These are phyloP conservation scores for Cryptococcus sp. DNA, from an alignment of 1,284 basidiomycete genomes.

Conservation along the genomic window DNA sequence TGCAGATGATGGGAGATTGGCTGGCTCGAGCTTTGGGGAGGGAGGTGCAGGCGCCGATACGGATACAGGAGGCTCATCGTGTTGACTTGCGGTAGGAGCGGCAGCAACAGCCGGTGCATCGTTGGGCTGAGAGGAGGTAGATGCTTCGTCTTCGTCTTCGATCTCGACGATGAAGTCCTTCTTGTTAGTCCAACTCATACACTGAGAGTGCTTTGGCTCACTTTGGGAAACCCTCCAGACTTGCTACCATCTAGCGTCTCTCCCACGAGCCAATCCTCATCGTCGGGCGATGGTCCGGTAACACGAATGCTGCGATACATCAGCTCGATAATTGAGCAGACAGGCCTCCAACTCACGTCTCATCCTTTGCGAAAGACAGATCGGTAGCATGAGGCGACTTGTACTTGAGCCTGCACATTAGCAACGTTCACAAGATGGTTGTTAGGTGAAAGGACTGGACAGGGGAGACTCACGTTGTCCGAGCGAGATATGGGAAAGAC, in stretches of 20 bases:
- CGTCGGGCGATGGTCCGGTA: conserved; percentile 40
- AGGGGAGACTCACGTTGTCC: conserved; percentile 34
- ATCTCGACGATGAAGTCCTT: conserved; percentile 39
- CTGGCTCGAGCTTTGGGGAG: conserved; percentile 19
- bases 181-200: neutral
- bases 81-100: neutral
- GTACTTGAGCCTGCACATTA: conserved; percentile 39
- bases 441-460: neutral
- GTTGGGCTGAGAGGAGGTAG: conserved; percentile 2
- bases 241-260: conserved; percentile 42
- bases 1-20: conserved; percentile 31
- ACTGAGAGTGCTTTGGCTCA: conserved; percentile 14
- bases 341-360: conserved; percentile 35
- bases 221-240: conserved; percentile 45
- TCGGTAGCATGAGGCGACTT: conserved; percentile 47
- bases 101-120: conserved; percentile 1
- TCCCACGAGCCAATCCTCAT: conserved; percentile 47
- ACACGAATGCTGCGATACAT: conserved; percentile 38
- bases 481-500: conserved; percentile 44
- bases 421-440: neutral
- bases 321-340: neutral
- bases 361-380: conserved; percentile 46
- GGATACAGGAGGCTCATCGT: conserved; percentile 6
- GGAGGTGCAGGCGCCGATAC: conserved; percentile 17
- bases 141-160: conserved; percentile 19